These are phyloP conservation scores for Plasmopara viticola DNA, from an alignment of 352 stramenopile genomes.

Conservation along the genomic window DNA sequence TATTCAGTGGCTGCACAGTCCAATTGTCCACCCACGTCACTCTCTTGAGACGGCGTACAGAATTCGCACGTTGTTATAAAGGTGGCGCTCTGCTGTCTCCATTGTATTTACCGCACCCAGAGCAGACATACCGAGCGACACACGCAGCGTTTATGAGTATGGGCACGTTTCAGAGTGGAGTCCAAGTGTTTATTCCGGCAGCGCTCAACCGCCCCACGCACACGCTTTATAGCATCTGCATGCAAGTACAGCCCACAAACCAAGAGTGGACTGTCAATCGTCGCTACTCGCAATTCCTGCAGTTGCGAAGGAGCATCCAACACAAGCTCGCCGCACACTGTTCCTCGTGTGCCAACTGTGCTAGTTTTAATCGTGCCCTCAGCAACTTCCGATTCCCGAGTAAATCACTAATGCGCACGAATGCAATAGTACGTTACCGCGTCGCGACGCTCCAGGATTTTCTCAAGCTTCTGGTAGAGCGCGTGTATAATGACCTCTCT, in stretches of 20 bases:
- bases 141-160: constrained; percentile 1
- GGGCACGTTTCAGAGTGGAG: constrained; percentile 39
- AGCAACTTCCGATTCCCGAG: constrained; percentile 56
- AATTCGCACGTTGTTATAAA: constrained; percentile 18
- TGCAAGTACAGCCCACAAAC: constrained; percentile 66
- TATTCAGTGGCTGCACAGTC: constrained; percentile 19
- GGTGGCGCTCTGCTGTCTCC: constrained; percentile 3
- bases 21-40: constrained; percentile 24
- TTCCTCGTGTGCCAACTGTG: constrained; percentile 51
- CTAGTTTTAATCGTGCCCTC: constrained; percentile 55
- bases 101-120: constrained; percentile 5
- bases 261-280: constrained; percentile 84
- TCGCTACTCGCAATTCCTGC: constrained; percentile 82
- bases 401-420: constrained; percentile 65
- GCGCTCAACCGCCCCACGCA: constrained; percentile 77
- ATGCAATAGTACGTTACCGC: constrained; percentile 60
- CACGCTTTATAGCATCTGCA: constrained; percentile 82
- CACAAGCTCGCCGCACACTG: constrained; percentile 30
- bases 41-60: constrained; percentile 25
- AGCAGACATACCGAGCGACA: neutral
- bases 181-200: constrained; percentile 78
- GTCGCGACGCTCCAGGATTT: constrained; percentile 68
- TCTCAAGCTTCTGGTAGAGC: constrained; percentile 60
- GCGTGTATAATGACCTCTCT: constrained; percentile 64
- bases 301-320: constrained; percentile 66